Base-by-base conservation (phyloP, 2,329 filamentous ascomycete species). In the Diaporthe destruens region DNA sequence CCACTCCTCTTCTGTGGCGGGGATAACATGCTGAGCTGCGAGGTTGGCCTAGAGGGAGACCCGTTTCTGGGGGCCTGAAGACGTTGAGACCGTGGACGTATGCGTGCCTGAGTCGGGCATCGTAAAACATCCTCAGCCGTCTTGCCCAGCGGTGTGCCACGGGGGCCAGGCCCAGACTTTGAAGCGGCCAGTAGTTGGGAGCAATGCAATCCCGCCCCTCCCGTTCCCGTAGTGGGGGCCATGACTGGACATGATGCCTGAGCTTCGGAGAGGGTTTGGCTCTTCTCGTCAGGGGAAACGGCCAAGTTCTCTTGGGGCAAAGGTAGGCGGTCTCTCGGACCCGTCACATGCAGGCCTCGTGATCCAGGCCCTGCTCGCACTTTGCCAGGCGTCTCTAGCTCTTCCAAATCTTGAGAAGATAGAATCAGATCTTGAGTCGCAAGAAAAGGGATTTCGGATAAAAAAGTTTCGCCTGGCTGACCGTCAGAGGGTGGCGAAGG, bases 381-480 rank as follows among this genome's bases (percentile, higher is more conserved):
- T 71, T 65, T 44, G 61, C 56, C 71, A 1, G 78, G 72, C 36
- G 80, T 77, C 55, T 82, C 81, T 49, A 87, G 79, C 25, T 87
- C 85, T 51, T 78, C 78, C n/a, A 86, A 71, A 55, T 87, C 85
- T 73, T 87, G 84, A 4, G 85, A 84, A 1, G 85, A 87, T 11
- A 87, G 76, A 1, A 82, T 73, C 0, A 87, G 71, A 74, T 87
- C 86, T 72, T 87, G 86, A 0, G 85, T 86, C 1, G 82, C 85
- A 49, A 85, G 78, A 67, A 83, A 81, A 0, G 81, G 77, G 16
- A 84, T 75, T 2, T 77, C 76, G 9, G 42, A 4, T n/a, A 16
- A 25, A 20, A 12, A 14, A 5, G 25, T 34, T 4, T 3, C 47
- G 4, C 20, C 29, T n/a, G 18, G 44, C 34, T 44, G 16, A 18